These are phyloP conservation scores for Rosa persica DNA, from an alignment of 306 rosid genomes.

Conservation along the genomic window DNA sequence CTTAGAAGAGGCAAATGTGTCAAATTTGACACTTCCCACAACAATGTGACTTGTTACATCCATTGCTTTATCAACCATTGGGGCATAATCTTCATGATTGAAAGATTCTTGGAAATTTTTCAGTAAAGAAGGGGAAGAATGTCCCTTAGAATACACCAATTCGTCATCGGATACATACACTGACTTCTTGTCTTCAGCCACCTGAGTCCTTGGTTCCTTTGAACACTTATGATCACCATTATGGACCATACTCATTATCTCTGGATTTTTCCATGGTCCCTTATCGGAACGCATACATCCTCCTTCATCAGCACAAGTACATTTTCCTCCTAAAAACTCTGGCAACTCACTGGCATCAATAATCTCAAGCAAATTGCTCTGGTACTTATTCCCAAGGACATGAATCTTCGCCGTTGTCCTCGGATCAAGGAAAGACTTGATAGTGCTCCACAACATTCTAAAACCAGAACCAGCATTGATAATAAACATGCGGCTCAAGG, in stretches of 20 bases:
- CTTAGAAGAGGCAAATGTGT: background rate
- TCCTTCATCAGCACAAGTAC: constrained; percentile 21
- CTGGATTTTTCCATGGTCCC: constrained; percentile 15
- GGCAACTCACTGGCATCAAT: constrained; percentile 19
- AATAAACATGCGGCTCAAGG: constrained; percentile 15
- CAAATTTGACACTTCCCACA: background rate
- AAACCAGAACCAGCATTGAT: constrained; percentile 22
- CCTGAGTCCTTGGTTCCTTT: background rate
- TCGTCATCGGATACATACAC: background rate
- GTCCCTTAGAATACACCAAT: background rate
- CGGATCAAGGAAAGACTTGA: constrained; percentile 12
- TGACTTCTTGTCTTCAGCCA: constrained; percentile 8
- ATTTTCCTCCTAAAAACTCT: constrained; percentile 10
- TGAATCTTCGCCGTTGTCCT: background rate
- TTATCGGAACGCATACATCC: constrained; percentile 19
- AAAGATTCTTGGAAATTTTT: background rate
- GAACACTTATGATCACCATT: constrained; percentile 12
- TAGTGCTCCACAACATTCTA: constrained; percentile 3
- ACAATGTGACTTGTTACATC: background rate
- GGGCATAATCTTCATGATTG: background rate
- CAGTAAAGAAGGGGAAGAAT: background rate
- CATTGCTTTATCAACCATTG: constrained; percentile 14
- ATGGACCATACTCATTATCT: constrained; percentile 6
- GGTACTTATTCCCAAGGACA: background rate
- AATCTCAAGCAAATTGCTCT: constrained; percentile 1